These are phyloP conservation scores for Cyclotella sp. DNA, from an alignment of 108 stramenopile genomes.

Conservation along the genomic window DNA sequence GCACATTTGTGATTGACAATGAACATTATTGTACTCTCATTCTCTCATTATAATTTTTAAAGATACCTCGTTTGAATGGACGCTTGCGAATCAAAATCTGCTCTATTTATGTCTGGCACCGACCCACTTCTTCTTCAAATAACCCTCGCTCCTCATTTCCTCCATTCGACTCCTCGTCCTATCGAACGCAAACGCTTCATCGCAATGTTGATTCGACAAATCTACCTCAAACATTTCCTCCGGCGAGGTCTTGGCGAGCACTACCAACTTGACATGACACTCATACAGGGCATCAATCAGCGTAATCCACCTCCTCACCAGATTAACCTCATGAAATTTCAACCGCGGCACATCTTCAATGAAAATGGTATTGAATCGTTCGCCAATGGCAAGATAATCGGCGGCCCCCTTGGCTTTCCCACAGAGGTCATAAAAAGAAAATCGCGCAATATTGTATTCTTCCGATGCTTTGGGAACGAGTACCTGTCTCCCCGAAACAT, in stretches of 20 bases:
- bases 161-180: conserved; percentile 88
- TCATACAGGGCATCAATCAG: conserved; percentile 89
- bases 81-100: background rate
- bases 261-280: conserved; percentile 67
- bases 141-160: conserved; percentile 90
- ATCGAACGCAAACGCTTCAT: conserved; percentile 97
- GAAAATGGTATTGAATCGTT: conserved; percentile 88
- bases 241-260: conserved; percentile 59
- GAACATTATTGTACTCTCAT: background rate
- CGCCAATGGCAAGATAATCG: conserved; percentile 90
- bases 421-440: conserved; percentile 92
- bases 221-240: conserved; percentile 51
- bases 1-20: background rate
- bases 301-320: conserved; percentile 83
- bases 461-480: conserved; percentile 62
- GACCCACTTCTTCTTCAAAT: conserved; percentile 63
- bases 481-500: conserved; percentile 74
- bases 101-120: conserved; percentile 22
- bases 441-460: conserved; percentile 61
- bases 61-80: background rate
- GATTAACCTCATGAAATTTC: conserved; percentile 82
- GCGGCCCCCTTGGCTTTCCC: conserved; percentile 88
- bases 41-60: background rate
- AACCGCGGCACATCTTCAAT: conserved; percentile 84
- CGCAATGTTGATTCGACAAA: conserved; percentile 61